A percentile compares a stretch with the other conserved stretches of the same genome.
Evolutionary conservation across 768 basidiomycete genomes (phyloP).

Genomic region (Russula ochroleuca): DNA sequence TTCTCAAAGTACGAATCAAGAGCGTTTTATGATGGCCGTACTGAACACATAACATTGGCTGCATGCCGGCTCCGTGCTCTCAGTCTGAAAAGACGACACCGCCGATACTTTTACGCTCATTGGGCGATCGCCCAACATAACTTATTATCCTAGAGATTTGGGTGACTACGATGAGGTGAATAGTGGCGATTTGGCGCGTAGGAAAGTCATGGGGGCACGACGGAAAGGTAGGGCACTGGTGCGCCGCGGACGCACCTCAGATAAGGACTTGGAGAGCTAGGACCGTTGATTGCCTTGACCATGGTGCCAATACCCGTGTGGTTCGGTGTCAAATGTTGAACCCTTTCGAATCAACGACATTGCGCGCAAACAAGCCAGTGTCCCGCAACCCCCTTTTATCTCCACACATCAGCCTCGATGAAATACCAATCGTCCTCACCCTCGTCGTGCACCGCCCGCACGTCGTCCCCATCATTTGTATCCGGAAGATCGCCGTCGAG

Average conservation of each 20-base stretch:
- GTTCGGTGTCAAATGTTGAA: slow-evolving; percentile 65
- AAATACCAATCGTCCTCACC: slow-evolving; percentile 85
- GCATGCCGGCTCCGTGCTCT: too few relatives aligned
- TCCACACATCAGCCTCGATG: slow-evolving; percentile 73
- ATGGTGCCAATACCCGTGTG: slow-evolving; percentile 46
- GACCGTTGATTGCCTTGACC: slow-evolving; percentile 27
- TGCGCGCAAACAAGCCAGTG: slow-evolving; percentile 79
- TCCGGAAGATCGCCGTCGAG: slow-evolving; percentile 53
- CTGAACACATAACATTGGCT: too few relatives aligned
- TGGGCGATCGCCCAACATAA: slow-evolving; percentile 41
- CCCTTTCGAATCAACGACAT: slow-evolving; percentile 84
- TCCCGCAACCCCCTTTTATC: slow-evolving; percentile 78
- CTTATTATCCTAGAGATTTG: slow-evolving; percentile 36
- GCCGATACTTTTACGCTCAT: slow-evolving; percentile 44
- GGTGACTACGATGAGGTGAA: slow-evolving; percentile 35
- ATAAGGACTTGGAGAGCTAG: slow-evolving; percentile 44
- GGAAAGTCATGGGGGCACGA: slow-evolving; percentile 66
- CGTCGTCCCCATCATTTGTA: slow-evolving; percentile 44
- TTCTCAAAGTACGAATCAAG: too few relatives aligned
- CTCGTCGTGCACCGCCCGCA: slow-evolving; percentile 40
- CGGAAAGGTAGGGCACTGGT: slow-evolving; percentile 66
- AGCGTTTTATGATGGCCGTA: too few relatives aligned
- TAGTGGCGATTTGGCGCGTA: slow-evolving; percentile 66
- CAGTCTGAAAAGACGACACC: slow-evolving; percentile 44
- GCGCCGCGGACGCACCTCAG: slow-evolving; percentile 63